Base-by-base conservation (phyloP, 345 rosid genomes). In the Isatis tinctoria region DNA sequence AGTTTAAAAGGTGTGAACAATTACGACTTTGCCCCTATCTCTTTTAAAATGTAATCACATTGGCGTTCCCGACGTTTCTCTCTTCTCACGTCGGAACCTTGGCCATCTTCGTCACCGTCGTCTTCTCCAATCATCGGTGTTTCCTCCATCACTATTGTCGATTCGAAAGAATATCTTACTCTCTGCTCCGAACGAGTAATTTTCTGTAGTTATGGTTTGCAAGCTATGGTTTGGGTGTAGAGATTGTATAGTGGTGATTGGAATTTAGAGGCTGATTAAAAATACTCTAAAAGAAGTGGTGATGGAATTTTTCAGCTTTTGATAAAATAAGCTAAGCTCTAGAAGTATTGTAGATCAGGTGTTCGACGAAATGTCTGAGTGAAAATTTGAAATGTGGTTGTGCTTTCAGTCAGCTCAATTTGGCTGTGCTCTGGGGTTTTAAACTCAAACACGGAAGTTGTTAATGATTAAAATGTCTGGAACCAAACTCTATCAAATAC, bases 341-440 rank as follows among this genome's bases (percentile, higher is more conserved):
- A 17, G 13, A 44, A 43, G 47, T 36, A 37, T 4, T 27, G 73
- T 33, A 67, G 9, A 74, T 10, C 3, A 74, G 12, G 6, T 59
- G 78, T 74, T 74, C 73, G 78, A 66, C 10, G 28, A 47, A 67
- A 37, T 66, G 67, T 27, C 60, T 74, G 28, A 45, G 47, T 54
- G 63, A 52, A 7, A 3, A 2, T 28, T 60, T 47, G 9, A 70
- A 45, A 6, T 13, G 11, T 20, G 30, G 0, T 60, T 60, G 10
- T 12, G 22, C 14, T n/a, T 3, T 53, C 32, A 48, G 14, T 60
- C 41, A 10, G 2, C 0, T 14, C 3, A 1, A 4, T 27, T 63
- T 26, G 67, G 51, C 27, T 63, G 67, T 43, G 26, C 26, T 8
- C 36, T 33, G 36, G 1, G 8, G 5, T 33, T 33, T 7, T 8